Evolutionary conservation across 2,329 filamentous ascomycete genomes (phyloP).

Genomic region (Diaporthe sp.): DNA sequence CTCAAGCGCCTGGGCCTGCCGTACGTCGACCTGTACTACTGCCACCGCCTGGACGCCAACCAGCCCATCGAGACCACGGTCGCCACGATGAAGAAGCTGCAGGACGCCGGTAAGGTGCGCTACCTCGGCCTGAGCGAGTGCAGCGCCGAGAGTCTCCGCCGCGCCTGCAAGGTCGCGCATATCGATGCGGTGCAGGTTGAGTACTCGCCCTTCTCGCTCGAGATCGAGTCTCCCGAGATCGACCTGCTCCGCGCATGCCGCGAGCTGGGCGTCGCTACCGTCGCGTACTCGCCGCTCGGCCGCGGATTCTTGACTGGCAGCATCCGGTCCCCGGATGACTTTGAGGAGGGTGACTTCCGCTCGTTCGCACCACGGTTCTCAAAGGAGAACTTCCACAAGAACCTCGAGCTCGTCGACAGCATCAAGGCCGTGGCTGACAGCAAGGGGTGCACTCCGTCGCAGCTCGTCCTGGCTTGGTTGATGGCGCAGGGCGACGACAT

Average conservation of each 20-base stretch:
- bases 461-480: conserved; percentile 72
- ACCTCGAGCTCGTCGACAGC: conserved; percentile 52
- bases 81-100: conserved; percentile 58
- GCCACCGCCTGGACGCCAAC: conserved; percentile 57
- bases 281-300: conserved; percentile 58
- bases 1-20: conserved; percentile 57
- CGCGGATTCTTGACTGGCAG: conserved; percentile 59
- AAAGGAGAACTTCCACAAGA: conserved; percentile 64
- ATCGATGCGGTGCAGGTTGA: conserved; percentile 68
- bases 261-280: conserved; percentile 60
- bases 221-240: conserved; percentile 60
- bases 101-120: conserved; percentile 66
- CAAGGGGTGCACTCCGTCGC: conserved; percentile 60
- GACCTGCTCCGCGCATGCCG: conserved; percentile 59
- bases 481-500: conserved; percentile 59
- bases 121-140: conserved; percentile 66
- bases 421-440: conserved; percentile 47
- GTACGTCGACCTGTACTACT: conserved; percentile 63
- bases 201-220: conserved; percentile 63
- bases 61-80: conserved; percentile 64
- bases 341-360: conserved; percentile 54
- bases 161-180: conserved; percentile 62
- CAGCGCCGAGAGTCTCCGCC: conserved; percentile 61
- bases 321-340: conserved; percentile 55
- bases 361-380: conserved; percentile 56